Evolutionary conservation across 2,329 filamentous ascomycete genomes (phyloP), one percentile per base, ranked within the genome.

Genomic region (Trichoderma sp.): DNA sequence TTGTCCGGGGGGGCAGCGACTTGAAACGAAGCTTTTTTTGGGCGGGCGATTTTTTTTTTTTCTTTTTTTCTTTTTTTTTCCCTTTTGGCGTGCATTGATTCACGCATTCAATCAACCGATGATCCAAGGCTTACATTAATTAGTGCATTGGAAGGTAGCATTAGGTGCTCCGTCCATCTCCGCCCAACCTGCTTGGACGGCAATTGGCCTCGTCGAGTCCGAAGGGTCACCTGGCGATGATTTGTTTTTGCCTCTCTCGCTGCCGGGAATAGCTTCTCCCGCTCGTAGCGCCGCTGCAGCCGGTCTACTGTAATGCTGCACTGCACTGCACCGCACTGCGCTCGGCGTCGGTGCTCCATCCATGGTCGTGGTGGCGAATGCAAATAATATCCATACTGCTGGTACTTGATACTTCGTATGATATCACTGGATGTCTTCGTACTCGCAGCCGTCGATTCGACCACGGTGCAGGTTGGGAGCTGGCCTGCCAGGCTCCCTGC

Each of bases 1-100:
- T 67, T 64, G 67, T 68, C 59, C 54, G 58, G 67, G 66, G 64
- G 64, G 64, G 48, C 27, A 48, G 54, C 54, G 25, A 60, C 54
- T 60, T 69, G 68, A 69, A 69, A 65, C 68, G 64, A 37, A 61
- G 27, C 60, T 64, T 67, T 54, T 59, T 60, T 56, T 59, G 54
- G 22, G 32, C 39, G 60, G 37, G 45, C 37, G 12, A 2, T 45
- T 27, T 52, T 35, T 35, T 35, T 35, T 42, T 42, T n/a, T 19
- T 8, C 9, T 3, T 10, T 35, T 35, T 35, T 7, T 8, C 39
- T n/a, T 15, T n/a, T n/a, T 42, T 15, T 15, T 15, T n/a, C 39
- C 15, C 17, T 39, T 53, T 39, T 66, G 64, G 64, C 53, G 50
- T 64, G 61, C 50, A 39, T 29, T 39, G 48, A 48, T 64, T 64